Evolutionary conservation across 805 yeast genomes (phyloP).

Genomic region (Zygosaccharomyces rouxii): DNA sequence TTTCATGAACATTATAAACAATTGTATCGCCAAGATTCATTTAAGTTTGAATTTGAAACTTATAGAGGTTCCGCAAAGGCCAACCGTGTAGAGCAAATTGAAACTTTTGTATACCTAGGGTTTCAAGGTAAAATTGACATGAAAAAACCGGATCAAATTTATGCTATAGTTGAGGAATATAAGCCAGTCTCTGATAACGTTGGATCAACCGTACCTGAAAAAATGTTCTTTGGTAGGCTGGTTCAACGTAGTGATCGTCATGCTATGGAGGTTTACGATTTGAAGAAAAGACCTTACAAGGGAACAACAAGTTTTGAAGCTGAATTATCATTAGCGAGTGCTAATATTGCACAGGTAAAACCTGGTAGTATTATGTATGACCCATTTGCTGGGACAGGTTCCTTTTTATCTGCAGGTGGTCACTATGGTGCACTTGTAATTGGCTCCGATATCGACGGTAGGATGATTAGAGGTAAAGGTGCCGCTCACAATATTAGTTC

Average conservation of each 20-base stretch:
- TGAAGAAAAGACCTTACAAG: conserved; percentile 76
- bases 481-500: conserved; percentile 42
- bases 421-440: conserved; percentile 73
- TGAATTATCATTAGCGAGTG: conserved; percentile 79
- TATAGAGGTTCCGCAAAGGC: conserved; percentile 61
- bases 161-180: conserved; percentile 74
- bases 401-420: conserved; percentile 84
- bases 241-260: conserved; percentile 60
- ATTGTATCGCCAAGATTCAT: conserved; percentile 45
- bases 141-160: conserved; percentile 69
- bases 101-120: conserved; percentile 63
- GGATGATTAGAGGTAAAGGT: conserved; percentile 66
- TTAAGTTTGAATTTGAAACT: conserved; percentile 79
- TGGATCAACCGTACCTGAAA: conserved; percentile 47
- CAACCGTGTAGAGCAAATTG: conserved; percentile 55
- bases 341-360: conserved; percentile 76
- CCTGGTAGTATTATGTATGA: conserved; percentile 72
- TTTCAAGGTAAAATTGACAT: conserved; percentile 74
- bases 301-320: conserved; percentile 98
- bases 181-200: conserved; percentile 41
- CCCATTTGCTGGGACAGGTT: conserved; percentile 96
- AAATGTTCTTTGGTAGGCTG: conserved; percentile 72
- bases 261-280: conserved; percentile 70
- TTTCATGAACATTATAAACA: conserved; percentile 18
- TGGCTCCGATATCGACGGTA: conserved; percentile 89